These are phyloP conservation scores for Lentinula guzmanii DNA, from an alignment of 768 basidiomycete species.

Conservation along the genomic window DNA sequence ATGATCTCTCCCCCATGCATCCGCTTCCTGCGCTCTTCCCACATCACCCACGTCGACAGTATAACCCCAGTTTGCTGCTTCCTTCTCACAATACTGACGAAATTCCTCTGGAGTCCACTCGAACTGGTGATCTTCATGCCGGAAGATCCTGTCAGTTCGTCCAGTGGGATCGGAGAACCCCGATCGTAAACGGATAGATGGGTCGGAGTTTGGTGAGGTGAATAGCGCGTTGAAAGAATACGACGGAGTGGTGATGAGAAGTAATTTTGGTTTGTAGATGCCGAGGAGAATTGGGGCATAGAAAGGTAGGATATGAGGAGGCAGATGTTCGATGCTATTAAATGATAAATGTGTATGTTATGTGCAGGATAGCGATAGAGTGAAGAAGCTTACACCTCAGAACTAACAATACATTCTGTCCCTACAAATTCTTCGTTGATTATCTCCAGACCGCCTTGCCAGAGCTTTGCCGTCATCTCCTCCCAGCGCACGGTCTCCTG, in stretches of 20 bases:
- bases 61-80: conserved; percentile 69
- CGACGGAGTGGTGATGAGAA: conserved; percentile 82
- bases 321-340: conserved; percentile 75
- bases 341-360: neutral
- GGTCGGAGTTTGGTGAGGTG: conserved; percentile 42
- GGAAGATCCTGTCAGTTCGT: conserved; percentile 68
- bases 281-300: conserved; percentile 75
- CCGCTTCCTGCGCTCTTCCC: conserved; percentile 51
- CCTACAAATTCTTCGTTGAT: conserved; percentile 62
- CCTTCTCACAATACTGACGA: conserved; percentile 46
- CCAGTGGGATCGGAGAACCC: conserved; percentile 73
- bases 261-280: conserved; percentile 63
- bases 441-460: conserved; percentile 67
- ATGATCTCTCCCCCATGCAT: conserved; percentile 69
- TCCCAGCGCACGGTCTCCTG: conserved; percentile 53
- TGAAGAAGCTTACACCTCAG: conserved; percentile 62
- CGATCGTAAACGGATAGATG: conserved; percentile 28
- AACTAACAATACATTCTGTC: conserved; percentile 68
- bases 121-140: conserved; percentile 83
- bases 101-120: conserved; percentile 86
- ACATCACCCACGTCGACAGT: conserved; percentile 52
- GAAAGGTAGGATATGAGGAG: conserved; percentile 45
- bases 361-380: neutral
- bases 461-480: conserved; percentile 55
- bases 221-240: conserved; percentile 80